A percentile compares a stretch with the other conserved stretches of the same genome.
phyloP scores from a whole-genome alignment of 1,139 yeast genomes.

The Suhomyces chickasaworum region DNA sequence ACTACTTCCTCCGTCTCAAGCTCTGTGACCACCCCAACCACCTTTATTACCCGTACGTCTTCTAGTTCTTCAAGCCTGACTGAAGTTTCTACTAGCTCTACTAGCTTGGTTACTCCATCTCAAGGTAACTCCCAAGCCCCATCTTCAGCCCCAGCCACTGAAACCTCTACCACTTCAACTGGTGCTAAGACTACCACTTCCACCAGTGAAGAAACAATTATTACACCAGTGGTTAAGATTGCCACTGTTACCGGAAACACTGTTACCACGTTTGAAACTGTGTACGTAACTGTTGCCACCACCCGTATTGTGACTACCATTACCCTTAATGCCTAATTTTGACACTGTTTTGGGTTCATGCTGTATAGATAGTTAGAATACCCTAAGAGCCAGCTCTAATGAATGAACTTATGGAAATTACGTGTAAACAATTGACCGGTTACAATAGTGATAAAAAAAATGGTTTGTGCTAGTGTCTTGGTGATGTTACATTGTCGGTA shows the following conservation, averaged over 20 bases:
- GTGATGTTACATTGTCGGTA: too few species aligned
- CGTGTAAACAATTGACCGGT: background rate
- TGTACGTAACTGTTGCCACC: constrained; percentile 17
- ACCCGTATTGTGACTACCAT: constrained; percentile 13
- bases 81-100: background rate
- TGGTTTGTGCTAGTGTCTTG: too few species aligned
- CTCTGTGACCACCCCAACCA: constrained; percentile 3
- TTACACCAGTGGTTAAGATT: background rate
- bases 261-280: constrained; percentile 16
- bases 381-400: background rate
- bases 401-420: background rate
- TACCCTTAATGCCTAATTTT: constrained; percentile 5
- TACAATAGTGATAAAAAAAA: background rate
- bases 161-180: background rate
- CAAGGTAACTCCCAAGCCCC: background rate
- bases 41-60: constrained; percentile 4
- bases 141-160: constrained; percentile 1
- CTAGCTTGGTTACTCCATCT: background rate
- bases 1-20: too few species aligned
- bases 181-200: background rate
- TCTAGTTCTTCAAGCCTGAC: background rate
- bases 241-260: constrained; percentile 1
- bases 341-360: background rate
- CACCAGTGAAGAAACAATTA: background rate
- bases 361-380: background rate